Percentiles rank a stretch among this genome's conserved stretches.
Evolutionary conservation across 2,329 filamentous ascomycete genomes (phyloP).

Genomic region (Cyphellophora attinorum): DNA sequence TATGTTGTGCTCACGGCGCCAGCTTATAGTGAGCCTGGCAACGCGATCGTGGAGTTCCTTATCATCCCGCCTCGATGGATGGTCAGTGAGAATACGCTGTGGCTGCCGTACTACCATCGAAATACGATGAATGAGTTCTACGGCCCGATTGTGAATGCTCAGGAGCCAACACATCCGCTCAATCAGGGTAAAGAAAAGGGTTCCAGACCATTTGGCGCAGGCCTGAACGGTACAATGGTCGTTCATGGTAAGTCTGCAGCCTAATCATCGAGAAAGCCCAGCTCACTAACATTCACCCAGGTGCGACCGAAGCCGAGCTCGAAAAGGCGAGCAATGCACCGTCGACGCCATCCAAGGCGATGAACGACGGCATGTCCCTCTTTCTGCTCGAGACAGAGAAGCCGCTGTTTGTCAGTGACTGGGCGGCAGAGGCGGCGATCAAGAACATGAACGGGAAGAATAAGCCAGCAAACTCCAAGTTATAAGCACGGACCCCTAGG

Average conservation of each 20-base stretch:
- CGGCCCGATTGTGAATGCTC: constrained; percentile 8
- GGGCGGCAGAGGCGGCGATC: constrained; percentile 5
- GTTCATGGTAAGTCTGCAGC: constrained; percentile 1
- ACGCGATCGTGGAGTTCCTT: constrained; percentile 26
- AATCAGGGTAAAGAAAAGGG: constrained; percentile 3
- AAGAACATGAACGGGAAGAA: constrained; percentile 2
- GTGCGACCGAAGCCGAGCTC: constrained; percentile 5
- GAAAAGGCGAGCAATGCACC: constrained; percentile 3
- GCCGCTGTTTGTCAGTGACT: constrained; percentile 9
- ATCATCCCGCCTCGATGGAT: constrained; percentile 32
- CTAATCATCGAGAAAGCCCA: background rate
- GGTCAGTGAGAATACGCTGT: constrained; percentile 28
- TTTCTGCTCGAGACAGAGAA: constrained; percentile 13
- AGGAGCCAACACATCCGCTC: constrained; percentile 4
- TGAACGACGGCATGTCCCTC: constrained; percentile 8
- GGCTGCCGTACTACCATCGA: constrained; percentile 33
- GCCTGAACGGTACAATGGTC: constrained; percentile 4
- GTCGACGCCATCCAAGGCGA: constrained; percentile 6
- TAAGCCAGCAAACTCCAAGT: too few species aligned
- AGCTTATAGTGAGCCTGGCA: constrained; percentile 20
- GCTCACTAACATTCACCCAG: constrained; percentile 2
- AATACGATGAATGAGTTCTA: constrained; percentile 27
- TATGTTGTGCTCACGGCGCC: constrained; percentile 32
- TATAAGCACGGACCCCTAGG: too few species aligned
- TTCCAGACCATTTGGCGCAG: constrained; percentile 4